A percentile compares a stretch with the other conserved stretches of the same genome.
These are phyloP conservation scores for Ocimum tenuiflorum DNA, from an alignment of 257 asterid species.

Conservation along the genomic window DNA sequence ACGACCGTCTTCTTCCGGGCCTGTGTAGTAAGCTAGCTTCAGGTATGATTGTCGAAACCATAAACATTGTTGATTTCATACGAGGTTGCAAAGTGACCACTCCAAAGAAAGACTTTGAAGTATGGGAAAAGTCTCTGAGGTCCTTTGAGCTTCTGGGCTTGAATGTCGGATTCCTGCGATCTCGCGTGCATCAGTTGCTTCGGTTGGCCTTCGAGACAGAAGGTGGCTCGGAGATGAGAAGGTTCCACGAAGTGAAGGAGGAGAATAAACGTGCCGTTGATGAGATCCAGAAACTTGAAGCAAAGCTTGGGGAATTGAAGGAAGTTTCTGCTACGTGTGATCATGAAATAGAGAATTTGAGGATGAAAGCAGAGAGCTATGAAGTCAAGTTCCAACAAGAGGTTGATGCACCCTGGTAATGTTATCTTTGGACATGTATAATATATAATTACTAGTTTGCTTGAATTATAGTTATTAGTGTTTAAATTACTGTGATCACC, in stretches of 20 bases:
- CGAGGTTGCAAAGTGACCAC: conserved; percentile 44
- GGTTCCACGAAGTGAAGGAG: conserved; percentile 37
- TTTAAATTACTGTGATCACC: not conserved
- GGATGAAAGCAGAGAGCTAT: conserved; percentile 43
- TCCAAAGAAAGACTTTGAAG: conserved; percentile 48
- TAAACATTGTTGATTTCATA: conserved; percentile 41
- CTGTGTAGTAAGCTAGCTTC: conserved; percentile 54
- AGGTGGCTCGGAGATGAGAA: conserved; percentile 36
- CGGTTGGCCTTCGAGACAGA: conserved; percentile 47
- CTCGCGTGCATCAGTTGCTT: conserved; percentile 36
- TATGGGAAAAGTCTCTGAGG: conserved; percentile 61
- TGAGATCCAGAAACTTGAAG: conserved; percentile 41
- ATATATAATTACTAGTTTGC: not conserved
- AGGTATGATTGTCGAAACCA: conserved; percentile 46
- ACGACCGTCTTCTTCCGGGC: conserved; percentile 51
- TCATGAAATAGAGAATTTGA: conserved; percentile 33
- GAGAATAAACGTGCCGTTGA: conserved; percentile 30
- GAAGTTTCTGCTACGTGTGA: conserved; percentile 30
- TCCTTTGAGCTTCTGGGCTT: conserved; percentile 69
- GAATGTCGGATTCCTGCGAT: conserved; percentile 49
- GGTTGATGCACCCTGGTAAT: conserved; percentile 56
- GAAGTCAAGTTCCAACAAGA: conserved; percentile 46
- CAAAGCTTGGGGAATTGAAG: conserved; percentile 42
- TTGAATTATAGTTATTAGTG: conserved; percentile 7
- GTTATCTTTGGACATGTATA: conserved; percentile 3